Evolutionary conservation across 352 stramenopile species (phyloP), one percentile per base, ranked within the genome.

Genomic region (Globisporangium nagaii): DNA sequence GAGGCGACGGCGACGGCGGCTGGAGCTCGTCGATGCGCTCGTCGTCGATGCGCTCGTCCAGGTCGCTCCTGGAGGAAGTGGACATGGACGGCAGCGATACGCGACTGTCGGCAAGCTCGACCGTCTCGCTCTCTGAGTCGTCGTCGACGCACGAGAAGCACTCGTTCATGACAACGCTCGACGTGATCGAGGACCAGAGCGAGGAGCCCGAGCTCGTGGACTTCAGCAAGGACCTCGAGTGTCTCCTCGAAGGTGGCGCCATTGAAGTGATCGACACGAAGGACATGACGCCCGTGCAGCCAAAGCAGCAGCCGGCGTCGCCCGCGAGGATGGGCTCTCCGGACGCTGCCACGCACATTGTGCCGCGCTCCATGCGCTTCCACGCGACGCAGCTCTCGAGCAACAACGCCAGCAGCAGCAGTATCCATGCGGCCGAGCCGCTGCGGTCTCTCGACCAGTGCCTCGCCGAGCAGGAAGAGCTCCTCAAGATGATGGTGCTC

Each of bases 221-320:
- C 71, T 48, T 60, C 40, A 46, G 61, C 62, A 32, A 68, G 58
- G 45, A 34, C 61, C 52, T 69, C 56, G 15, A 58, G 56, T 15
- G 56, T 46, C 8, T 64, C 56, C 12, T 66, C 48, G 25, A 65
- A 45, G 30, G 55, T n/a, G n/a, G n/a, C 46, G 52, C 80, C 28
- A 60, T 65, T 3, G 73, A 83, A 43, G 70, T 78, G 17, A 78
- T 80, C 20, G 73, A 83, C 47, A 83, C 73, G 25, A 76, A 58
- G 30, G 65, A 80, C 20, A 80, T 80, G 73, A 56, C 66, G 28
- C 57, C 66, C 20, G 15, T 59, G 15, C 20, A 13, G 37, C 37
- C 19, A 0, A 37, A 56, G 36, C 37, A 31, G 31, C 27, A 22
- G 4, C 20, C 35, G 15, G 8, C 31, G 9, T 40, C 3, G 25